Conservation (phyloP, 257 asterid species). For the Apocynum venetum region DNA sequence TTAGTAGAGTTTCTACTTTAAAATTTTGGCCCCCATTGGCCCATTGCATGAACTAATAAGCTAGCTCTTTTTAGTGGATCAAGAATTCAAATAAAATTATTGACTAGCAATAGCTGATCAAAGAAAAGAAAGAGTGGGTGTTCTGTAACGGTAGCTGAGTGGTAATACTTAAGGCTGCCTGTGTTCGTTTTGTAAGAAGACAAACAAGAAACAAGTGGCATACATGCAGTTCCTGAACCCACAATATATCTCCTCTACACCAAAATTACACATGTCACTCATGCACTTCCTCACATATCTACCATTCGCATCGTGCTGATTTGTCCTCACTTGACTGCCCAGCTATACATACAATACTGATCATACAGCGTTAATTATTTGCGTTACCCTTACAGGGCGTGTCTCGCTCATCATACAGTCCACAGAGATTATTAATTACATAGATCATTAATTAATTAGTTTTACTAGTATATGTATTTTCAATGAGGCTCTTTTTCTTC, state of each 20-base stretch:
- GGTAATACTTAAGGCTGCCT: background rate
- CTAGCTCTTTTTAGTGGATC: no score
- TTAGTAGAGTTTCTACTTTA: no score
- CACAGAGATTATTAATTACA: background rate
- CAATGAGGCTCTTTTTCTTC: no score
- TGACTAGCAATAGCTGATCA: no score
- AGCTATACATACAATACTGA: background rate
- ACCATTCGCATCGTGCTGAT: background rate
- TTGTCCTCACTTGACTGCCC: conserved; percentile 1
- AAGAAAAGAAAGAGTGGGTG: background rate
- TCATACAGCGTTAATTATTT: background rate
- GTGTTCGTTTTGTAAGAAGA: background rate
- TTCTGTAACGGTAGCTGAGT: background rate
- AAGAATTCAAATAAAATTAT: no score
- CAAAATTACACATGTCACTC: conserved; percentile 32
- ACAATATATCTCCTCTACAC: conserved; percentile 17
- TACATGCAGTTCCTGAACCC: conserved; percentile 52
- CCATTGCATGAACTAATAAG: no score
- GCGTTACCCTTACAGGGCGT: background rate
- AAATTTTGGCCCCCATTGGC: no score
- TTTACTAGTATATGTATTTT: no score
- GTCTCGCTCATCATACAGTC: background rate
- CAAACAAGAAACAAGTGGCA: conserved; percentile 42
- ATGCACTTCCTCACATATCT: conserved; percentile 16
- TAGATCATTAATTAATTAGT: no score